Evolutionary conservation across 352 stramenopile species (phyloP).

Genomic region (Pythium monospermum): DNA sequence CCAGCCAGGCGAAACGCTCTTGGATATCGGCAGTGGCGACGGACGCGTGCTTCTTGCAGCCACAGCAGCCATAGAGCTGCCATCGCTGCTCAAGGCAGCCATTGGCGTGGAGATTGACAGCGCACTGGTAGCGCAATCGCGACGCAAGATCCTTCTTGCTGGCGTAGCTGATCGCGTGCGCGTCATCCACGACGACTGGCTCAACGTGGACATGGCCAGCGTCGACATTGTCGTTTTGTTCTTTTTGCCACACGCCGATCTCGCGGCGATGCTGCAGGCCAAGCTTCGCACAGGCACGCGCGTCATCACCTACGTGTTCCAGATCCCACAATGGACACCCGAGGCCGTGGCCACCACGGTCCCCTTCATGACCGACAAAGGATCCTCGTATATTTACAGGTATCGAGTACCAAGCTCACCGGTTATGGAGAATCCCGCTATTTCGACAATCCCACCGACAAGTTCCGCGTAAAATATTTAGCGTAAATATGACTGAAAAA

Average conservation of each 20-base stretch:
- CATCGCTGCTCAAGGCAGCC: conserved; percentile 21
- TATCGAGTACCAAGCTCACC: conserved; percentile 33
- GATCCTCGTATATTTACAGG: conserved; percentile 38
- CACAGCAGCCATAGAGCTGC: conserved; percentile 7
- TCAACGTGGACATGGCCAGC: conserved; percentile 33
- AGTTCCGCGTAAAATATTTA: not conserved
- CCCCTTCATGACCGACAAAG: conserved; percentile 56
- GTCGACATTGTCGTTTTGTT: conserved; percentile 58
- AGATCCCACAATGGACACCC: conserved; percentile 49
- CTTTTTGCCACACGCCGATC: conserved; percentile 54
- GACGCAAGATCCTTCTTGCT: conserved; percentile 12
- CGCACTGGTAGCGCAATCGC: conserved; percentile 42
- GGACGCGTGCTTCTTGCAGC: conserved; percentile 52
- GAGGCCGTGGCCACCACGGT: conserved; percentile 35
- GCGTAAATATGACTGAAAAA: too few species aligned
- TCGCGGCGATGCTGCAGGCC: conserved; percentile 25
- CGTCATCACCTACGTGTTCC: conserved; percentile 67
- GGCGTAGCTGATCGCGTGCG: conserved; percentile 19
- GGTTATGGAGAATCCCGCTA: too few species aligned
- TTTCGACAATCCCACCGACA: too few species aligned
- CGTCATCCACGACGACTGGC: conserved; percentile 54
- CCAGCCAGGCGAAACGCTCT: conserved; percentile 36
- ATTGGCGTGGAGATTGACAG: conserved; percentile 54
- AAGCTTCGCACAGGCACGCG: conserved; percentile 39
- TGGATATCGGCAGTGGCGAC: conserved; percentile 66